A percentile compares a stretch with the other conserved stretches of the same genome.
phyloP scores from a whole-genome alignment of 1,139 yeast genomes.

The Protomyces pachydermus region DNA sequence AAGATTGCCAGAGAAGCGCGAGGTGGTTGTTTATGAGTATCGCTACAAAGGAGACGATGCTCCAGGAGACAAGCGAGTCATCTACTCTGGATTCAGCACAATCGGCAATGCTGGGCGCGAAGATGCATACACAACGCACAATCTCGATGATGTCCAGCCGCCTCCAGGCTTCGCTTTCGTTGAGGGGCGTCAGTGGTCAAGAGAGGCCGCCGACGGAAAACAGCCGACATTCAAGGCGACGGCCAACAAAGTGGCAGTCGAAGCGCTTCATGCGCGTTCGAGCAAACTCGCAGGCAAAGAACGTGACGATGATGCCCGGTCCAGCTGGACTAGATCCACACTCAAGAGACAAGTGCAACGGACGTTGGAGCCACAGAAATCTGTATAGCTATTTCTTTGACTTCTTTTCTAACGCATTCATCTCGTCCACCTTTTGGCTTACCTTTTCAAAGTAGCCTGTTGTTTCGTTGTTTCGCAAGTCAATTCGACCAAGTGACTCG shows the following conservation, averaged over 20 bases:
- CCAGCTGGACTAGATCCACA: background rate
- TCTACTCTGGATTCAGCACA: constrained; percentile 24
- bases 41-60: constrained; percentile 6
- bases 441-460: constrained; percentile 18
- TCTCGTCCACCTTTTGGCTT: constrained; percentile 10
- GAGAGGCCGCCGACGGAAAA: background rate
- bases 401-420: constrained; percentile 2
- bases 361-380: background rate
- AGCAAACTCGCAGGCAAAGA: background rate
- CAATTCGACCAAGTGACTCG: constrained; percentile 3
- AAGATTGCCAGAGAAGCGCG: constrained; percentile 2
- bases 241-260: background rate
- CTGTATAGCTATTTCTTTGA: background rate
- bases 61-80: background rate
- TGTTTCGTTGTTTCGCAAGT: constrained; percentile 22
- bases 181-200: constrained; percentile 8
- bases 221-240: background rate
- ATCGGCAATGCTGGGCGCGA: constrained; percentile 23
- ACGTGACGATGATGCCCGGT: background rate
- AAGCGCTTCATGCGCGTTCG: background rate
- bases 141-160: constrained; percentile 16
- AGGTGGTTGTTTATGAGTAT: constrained; percentile 18
- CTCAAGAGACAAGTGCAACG: background rate
- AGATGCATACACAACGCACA: constrained; percentile 15
- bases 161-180: constrained; percentile 17